Conservation (phyloP, 805 yeast species). For the Candida multigemmis region DNA sequence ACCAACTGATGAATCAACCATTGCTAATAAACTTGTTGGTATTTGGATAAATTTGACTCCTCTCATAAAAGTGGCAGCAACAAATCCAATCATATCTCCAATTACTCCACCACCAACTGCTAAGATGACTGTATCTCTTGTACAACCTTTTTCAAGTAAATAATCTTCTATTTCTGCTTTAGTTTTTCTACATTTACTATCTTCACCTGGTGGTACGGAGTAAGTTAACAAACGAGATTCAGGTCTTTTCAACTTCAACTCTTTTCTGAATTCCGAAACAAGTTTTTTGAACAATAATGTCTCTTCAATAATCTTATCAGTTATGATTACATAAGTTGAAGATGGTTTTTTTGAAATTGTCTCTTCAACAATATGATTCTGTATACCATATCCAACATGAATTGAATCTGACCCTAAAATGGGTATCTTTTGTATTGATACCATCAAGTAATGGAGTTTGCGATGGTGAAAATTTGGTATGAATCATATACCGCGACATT, state of each 20-base stretch:
- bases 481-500: too few species aligned
- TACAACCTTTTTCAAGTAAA: constrained; percentile 74
- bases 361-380: constrained; percentile 62
- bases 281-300: constrained; percentile 53
- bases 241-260: constrained; percentile 30
- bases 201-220: constrained; percentile 86
- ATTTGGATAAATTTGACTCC: constrained; percentile 91
- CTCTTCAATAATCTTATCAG: constrained; percentile 71
- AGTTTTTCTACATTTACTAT: constrained; percentile 77
- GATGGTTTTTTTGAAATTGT: constrained; percentile 56
- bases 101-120: constrained; percentile 98
- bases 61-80: constrained; percentile 99
- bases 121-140: constrained; percentile 87
- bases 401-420: constrained; percentile 79
- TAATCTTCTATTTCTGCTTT: constrained; percentile 92
- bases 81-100: constrained; percentile 98
- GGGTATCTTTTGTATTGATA: constrained; percentile 43
- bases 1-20: constrained; percentile 98
- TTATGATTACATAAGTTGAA: constrained; percentile 85
- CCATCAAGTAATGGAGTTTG: too few species aligned
- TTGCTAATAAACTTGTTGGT: constrained; percentile 88
- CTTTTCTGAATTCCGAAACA: constrained; percentile 29
- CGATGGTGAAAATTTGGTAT: too few species aligned
- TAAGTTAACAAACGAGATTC: constrained; percentile 62
- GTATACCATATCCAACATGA: constrained; percentile 83